These are phyloP conservation scores for Termitomyces sp. DNA, from an alignment of 768 basidiomycete species.

Conservation along the genomic window DNA sequence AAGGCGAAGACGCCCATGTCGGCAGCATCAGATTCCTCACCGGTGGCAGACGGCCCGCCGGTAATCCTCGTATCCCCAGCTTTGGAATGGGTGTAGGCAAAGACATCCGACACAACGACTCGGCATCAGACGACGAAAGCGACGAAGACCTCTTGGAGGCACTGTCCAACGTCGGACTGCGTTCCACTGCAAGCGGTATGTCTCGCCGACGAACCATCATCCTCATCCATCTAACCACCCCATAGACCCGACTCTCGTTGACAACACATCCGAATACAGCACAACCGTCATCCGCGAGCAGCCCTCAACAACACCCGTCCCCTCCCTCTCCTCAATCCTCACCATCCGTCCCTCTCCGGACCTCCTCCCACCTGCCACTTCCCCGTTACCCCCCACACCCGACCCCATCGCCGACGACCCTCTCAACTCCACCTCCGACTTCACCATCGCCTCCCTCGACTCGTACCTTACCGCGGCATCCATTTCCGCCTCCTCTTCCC, in stretches of 20 bases:
- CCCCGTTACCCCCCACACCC: conserved; percentile 14
- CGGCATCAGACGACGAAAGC: conserved; percentile 54
- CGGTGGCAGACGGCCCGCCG: conserved; percentile 52
- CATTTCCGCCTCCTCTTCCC: conserved; percentile 40
- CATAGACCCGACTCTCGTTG: conserved; percentile 48
- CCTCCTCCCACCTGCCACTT: conserved; percentile 26
- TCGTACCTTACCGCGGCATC: conserved; percentile 64
- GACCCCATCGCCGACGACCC: conserved; percentile 23
- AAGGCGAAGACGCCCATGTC: conserved; percentile 69
- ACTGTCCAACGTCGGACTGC: conserved; percentile 50
- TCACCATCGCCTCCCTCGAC: conserved; percentile 56
- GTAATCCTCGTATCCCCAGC: conserved; percentile 78
- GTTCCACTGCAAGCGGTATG: conserved; percentile 32
- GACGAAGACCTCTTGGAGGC: conserved; percentile 67
- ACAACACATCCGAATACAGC: conserved; percentile 57
- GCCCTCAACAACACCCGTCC: conserved; percentile 36
- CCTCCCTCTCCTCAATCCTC: conserved; percentile 68
- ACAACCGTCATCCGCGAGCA: conserved; percentile 59
- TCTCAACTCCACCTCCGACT: conserved; percentile 39
- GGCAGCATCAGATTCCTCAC: conserved; percentile 85
- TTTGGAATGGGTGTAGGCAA: conserved; percentile 73
- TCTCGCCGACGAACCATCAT: background rate
- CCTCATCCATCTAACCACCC: background rate
- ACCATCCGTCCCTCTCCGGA: conserved; percentile 56
- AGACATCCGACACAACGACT: conserved; percentile 41